Evolutionary conservation across 1,284 basidiomycete species (phyloP).

Genomic region (Mixia osmundae): DNA sequence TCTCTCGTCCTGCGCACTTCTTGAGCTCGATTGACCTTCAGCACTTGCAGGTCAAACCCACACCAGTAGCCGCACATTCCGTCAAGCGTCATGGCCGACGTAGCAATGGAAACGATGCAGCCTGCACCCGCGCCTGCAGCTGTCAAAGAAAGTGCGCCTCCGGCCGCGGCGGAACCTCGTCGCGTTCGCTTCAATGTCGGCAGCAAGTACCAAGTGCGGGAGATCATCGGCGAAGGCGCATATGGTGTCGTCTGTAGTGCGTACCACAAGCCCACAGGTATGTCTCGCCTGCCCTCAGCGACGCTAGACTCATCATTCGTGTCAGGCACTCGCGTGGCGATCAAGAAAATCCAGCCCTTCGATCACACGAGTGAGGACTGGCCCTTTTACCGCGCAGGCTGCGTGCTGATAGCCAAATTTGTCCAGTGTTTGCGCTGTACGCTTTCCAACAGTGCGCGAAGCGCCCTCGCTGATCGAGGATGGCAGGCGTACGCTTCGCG

Average conservation of each 20-base stretch:
- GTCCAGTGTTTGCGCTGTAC: background rate
- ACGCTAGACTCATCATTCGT: conserved; percentile 29
- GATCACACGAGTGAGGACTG: conserved; percentile 37
- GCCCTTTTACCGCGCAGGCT: background rate
- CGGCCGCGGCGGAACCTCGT: too few species aligned
- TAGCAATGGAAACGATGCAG: too few species aligned
- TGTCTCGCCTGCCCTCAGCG: too few species aligned
- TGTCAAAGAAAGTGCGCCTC: too few species aligned
- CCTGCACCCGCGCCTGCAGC: too few species aligned
- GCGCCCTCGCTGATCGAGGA: conserved; percentile 19
- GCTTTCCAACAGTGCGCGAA: background rate
- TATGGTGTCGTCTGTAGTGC: conserved; percentile 34
- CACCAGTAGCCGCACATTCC: too few species aligned
- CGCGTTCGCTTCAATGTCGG: conserved; percentile 18
- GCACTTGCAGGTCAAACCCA: too few species aligned
- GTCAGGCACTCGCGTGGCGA: conserved; percentile 31
- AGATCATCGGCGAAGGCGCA: conserved; percentile 73
- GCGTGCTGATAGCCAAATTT: background rate
- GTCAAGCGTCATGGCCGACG: too few species aligned
- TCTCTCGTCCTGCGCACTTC: too few species aligned
- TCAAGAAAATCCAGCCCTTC: conserved; percentile 62
- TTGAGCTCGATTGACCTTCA: too few species aligned
- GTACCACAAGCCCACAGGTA: conserved; percentile 52
- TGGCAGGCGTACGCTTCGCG: conserved; percentile 58
- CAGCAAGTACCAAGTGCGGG: conserved; percentile 25